phyloP scores from a whole-genome alignment of 192 early-diverging fungal genomes.

The Linnemannia exigua region DNA sequence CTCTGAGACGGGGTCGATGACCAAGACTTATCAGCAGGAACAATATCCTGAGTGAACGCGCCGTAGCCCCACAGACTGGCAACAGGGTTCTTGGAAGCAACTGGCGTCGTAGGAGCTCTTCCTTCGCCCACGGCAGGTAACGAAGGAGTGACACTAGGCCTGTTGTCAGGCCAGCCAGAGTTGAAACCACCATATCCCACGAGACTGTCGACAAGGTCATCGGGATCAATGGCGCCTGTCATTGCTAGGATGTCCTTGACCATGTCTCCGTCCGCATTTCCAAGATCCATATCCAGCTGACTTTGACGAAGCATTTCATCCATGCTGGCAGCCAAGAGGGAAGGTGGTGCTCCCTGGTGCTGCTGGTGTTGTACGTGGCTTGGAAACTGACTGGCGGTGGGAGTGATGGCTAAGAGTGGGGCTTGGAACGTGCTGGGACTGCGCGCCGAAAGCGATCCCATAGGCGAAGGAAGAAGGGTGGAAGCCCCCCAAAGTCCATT shows the following conservation, averaged over 20 bases:
- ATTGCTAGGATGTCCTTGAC: conserved; percentile 46
- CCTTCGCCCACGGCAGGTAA: conserved; percentile 33
- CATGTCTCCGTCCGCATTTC: conserved; percentile 20
- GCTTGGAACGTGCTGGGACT: conserved; percentile 1
- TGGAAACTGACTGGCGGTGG: neutral
- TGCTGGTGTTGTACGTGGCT: neutral
- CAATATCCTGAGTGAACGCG: conserved; percentile 22
- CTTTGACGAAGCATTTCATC: conserved; percentile 28
- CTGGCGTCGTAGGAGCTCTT: conserved; percentile 3
- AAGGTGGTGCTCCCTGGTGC: neutral
- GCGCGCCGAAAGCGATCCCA: neutral
- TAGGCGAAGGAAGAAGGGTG: neutral
- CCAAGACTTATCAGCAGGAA: conserved; percentile 17
- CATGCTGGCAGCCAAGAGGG: conserved; percentile 9
- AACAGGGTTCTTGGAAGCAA: neutral
- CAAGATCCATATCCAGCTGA: conserved; percentile 28
- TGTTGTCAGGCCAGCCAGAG: neutral
- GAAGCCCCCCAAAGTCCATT: neutral
- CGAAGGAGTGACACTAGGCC: neutral
- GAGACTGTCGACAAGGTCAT: conserved; percentile 24
- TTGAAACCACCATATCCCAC: neutral
- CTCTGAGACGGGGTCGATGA: conserved; percentile 8
- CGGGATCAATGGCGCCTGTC: conserved; percentile 40
- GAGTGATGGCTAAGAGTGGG: neutral
- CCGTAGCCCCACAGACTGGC: conserved; percentile 50